Conservation (phyloP, 306 rosid genomes). For the Cyclanthera cordifolia region DNA sequence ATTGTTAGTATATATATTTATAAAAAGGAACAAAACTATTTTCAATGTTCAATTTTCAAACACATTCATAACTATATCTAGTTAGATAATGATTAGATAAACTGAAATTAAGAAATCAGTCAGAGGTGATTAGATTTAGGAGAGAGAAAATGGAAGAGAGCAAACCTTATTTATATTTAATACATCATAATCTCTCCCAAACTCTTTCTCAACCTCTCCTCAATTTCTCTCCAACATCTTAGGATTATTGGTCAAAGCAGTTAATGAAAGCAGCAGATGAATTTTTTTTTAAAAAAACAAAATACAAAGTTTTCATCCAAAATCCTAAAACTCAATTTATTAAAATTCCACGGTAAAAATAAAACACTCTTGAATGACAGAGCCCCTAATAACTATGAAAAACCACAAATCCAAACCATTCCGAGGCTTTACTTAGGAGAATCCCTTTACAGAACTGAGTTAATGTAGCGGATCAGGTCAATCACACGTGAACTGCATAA, state of each 20-base stretch:
- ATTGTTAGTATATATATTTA: no score
- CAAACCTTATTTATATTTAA: no score
- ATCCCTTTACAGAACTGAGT: slow-evolving; percentile 13
- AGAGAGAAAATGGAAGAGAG: no score
- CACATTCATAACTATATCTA: background rate
- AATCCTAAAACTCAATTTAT: background rate
- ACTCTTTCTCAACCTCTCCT: no score
- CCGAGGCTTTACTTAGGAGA: background rate
- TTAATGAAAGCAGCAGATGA: no score
- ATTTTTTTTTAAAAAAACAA: no score
- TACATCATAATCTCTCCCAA: no score
- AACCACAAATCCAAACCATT: background rate
- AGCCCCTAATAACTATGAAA: background rate
- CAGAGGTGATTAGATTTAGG: no score
- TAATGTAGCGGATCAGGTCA: slow-evolving; percentile 73
- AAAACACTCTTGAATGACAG: background rate
- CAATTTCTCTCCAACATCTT: no score
- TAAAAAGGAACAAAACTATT: background rate
- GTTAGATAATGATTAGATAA: slow-evolving; percentile 1
- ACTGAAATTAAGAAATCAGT: background rate
- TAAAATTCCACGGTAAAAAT: background rate
- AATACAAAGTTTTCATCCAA: background rate
- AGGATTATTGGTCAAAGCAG: no score
- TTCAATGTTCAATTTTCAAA: background rate
- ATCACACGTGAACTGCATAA: slow-evolving; percentile 75